Conservation (phyloP, 768 basidiomycete genomes). For the Multifurca ochricompacta region DNA sequence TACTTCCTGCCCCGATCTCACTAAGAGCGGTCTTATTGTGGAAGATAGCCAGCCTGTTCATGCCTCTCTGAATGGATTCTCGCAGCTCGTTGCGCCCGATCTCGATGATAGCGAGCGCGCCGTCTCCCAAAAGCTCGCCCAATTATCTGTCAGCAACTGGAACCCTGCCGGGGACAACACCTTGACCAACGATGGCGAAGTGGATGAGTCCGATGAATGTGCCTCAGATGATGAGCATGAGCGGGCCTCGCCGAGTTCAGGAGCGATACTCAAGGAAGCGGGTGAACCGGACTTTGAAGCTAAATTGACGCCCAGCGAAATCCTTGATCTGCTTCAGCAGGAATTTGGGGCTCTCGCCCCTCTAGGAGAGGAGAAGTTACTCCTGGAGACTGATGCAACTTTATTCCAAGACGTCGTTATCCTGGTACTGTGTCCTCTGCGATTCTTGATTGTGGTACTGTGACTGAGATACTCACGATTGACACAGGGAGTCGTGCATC, state of each 20-base stretch:
- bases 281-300: conserved; percentile 13
- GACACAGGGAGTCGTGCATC: conserved; percentile 46
- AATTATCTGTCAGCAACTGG: conserved; percentile 33
- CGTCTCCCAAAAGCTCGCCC: conserved; percentile 31
- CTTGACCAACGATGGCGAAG: not conserved
- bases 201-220: conserved; percentile 13
- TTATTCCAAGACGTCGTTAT: conserved; percentile 42
- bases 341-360: conserved; percentile 51
- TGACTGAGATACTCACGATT: conserved; percentile 5
- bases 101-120: conserved; percentile 32
- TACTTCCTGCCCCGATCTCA: conserved; percentile 3
- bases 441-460: conserved; percentile 11
- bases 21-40: not conserved
- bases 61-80: conserved; percentile 30
- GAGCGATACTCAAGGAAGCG: not conserved
- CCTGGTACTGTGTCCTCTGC: conserved; percentile 29
- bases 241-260: not conserved
- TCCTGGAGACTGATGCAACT: conserved; percentile 46
- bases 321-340: conserved; percentile 42
- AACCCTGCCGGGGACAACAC: conserved; percentile 17
- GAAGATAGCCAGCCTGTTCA: conserved; percentile 12
- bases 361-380: conserved; percentile 39
- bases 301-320: conserved; percentile 37
- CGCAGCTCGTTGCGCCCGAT: conserved; percentile 35
- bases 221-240: conserved; percentile 25